phyloP scores from a whole-genome alignment of 208 protist genomes.

The Trypanosoma scelopori region DNA sequence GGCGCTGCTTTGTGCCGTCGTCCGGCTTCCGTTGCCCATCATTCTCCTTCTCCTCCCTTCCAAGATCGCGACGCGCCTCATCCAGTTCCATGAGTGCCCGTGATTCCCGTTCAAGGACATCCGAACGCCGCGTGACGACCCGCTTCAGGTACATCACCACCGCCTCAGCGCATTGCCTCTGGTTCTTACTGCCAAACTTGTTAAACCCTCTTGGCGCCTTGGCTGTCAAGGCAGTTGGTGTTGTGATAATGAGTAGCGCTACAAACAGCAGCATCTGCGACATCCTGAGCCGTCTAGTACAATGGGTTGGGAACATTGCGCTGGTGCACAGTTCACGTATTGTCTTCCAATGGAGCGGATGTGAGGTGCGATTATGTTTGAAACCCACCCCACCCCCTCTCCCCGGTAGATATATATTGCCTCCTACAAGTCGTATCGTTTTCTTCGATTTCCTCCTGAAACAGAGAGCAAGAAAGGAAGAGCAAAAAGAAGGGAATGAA shows the following conservation, averaged over 20 bases:
- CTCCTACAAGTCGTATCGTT: too few relatives aligned
- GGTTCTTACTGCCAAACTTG: background rate
- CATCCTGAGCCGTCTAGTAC: too few relatives aligned
- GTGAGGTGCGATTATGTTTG: too few relatives aligned
- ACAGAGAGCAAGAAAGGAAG: too few relatives aligned
- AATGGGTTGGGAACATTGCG: too few relatives aligned
- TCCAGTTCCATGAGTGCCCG: slow-evolving; percentile 49
- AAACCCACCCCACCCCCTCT: too few relatives aligned
- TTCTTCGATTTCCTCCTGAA: background rate
- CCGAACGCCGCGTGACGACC: slow-evolving; percentile 10
- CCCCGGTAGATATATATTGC: too few relatives aligned
- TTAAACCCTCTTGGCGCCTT: background rate
- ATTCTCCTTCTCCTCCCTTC: slow-evolving; percentile 22
- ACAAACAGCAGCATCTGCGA: too few relatives aligned
- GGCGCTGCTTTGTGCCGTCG: slow-evolving; percentile 2
- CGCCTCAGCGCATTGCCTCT: slow-evolving; percentile 6
- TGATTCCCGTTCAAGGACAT: slow-evolving; percentile 13
- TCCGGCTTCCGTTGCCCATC: background rate
- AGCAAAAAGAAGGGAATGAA: too few relatives aligned
- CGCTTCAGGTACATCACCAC: slow-evolving; percentile 22
- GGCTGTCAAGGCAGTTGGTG: background rate
- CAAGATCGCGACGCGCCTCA: slow-evolving; percentile 34
- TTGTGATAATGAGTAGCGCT: background rate
- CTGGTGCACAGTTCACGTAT: too few relatives aligned
- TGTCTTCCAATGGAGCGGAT: too few relatives aligned